Base-by-base conservation (phyloP, 176 grass and related monocot species). In the Cenchrus fungigraminus region DNA sequence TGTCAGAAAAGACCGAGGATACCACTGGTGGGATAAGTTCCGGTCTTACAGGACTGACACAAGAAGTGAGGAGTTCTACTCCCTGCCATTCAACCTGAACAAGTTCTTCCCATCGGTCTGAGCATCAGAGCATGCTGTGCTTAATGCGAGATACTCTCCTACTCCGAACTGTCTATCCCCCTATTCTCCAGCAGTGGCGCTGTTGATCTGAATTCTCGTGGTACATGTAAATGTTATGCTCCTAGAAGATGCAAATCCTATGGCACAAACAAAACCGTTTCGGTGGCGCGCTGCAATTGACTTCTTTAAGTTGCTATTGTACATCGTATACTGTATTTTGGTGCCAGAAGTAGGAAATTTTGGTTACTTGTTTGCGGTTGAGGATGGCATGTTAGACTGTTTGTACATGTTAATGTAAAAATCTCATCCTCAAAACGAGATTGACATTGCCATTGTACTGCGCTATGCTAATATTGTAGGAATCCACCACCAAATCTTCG, bases 51-150 rank as follows among this genome's bases (percentile, higher is more conserved):
- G 87, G 81, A 91, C 88, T 1, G 97, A 99, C 58, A 86, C 50
- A 8, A 90, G 97, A 81, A 99, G 94, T 20, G 91, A 92, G 28
- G 97, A 99, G 86, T 99, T 99, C 50, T 99, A 99, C 65, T 87
- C 94, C 52, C 86, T 99, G 76, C 97, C 97, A 20, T 99, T 91
- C 66, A 97, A 97, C 64, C 92, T 99, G 20, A 97, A 99, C 76
- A 99, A 97, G 62, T 99, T 99, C 84, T 99, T 99, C 84, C 97
- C 97, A 6, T 99, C 97, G 1, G 97, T 99, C 16, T 99, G 87
- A 96, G 76, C 31, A 80, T 84, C 16, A 97, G 87, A 96, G 76
- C 31, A 80, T 84, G 61, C 47, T 32, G 42, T 74, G 68, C 77
- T 60, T 67, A 77, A 84, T 73, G 82, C 6, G 29, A 76, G 68